Evolutionary conservation across 164 flowering plant species (phyloP), one percentile per base, ranked within the genome.

Genomic region (Echeveria elegans): DNA sequence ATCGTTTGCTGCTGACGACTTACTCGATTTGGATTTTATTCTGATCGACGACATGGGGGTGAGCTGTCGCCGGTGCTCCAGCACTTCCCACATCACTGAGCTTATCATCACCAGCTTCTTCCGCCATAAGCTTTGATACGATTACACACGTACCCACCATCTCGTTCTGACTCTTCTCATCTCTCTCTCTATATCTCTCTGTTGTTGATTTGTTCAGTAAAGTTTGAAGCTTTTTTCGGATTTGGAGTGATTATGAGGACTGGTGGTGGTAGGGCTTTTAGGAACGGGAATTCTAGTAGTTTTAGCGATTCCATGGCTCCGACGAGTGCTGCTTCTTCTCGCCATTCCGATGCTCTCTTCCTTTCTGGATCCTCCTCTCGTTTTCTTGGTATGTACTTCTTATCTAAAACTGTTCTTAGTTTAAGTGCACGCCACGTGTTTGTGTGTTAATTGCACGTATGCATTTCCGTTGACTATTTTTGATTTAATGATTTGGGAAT

Each of bases 81-180:
- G 82, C 73, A 82, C 87, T 64, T 87, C 89, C 52, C 88, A 83
- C 80, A 88, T 87, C 80, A 85, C 95, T 29, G 85, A 82, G 66
- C 85, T 91, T 81, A 81, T 91, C 83, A 89, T 85, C 82, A 91
- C 97, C 74, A 91, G 97, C 80, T 91, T 91, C 77, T 91, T 91
- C 74, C 97, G 97, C 76, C 95, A 91, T 63, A 91, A 88, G 78
- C 26, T 75, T 21, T 82, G 69, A n/a, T n/a, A n/a, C n/a, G n/a
- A 64, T 28, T 43, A 3, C 31, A 2, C 1, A 56, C 61, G 0
- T 15, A 56, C 61, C 61, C 58, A 52, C 28, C 53, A 12, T 52
- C 58, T 52, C 58, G 28, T 23, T 52, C 58, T 52, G 8, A 6
- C 28, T 18, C 53, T 48, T 63, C 38, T 47, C n/a, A 14, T 64